Evolutionary conservation across 768 basidiomycete genomes (phyloP).

Genomic region (Grammothele lineata): DNA sequence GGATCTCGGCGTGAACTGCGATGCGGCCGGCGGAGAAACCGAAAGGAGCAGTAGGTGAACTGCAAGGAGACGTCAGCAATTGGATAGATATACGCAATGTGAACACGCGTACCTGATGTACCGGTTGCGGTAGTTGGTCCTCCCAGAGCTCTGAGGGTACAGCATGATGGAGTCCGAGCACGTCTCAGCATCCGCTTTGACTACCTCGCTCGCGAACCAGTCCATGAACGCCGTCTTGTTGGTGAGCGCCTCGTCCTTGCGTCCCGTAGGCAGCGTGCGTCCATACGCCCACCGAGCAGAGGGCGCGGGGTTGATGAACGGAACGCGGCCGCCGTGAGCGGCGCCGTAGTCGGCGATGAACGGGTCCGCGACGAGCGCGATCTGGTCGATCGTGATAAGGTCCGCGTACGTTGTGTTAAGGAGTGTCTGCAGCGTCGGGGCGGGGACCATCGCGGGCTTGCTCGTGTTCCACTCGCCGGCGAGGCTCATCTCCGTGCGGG

Average conservation of each 20-base stretch:
- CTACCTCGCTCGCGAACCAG: constrained; percentile 24
- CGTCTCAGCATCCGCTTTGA: constrained; percentile 14
- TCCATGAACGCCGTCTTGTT: constrained; percentile 28
- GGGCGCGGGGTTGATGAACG: constrained; percentile 28
- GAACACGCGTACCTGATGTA: constrained; percentile 18
- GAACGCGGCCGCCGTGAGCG: constrained; percentile 19
- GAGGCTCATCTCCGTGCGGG: constrained; percentile 22
- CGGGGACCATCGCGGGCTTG: constrained; percentile 17
- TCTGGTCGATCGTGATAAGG: constrained; percentile 25
- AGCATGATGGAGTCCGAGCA: constrained; percentile 27
- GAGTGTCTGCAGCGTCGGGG: constrained; percentile 17
- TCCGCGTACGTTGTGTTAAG: constrained; percentile 27
- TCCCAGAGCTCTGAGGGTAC: constrained; percentile 27
- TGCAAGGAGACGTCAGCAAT: constrained; percentile 2
- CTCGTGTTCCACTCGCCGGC: constrained; percentile 20
- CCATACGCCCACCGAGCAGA: constrained; percentile 24
- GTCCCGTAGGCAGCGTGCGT: constrained; percentile 12
- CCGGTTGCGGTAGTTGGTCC: constrained; percentile 21
- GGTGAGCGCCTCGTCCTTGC: constrained; percentile 19
- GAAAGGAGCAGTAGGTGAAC: constrained; percentile 21
- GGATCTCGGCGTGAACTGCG: constrained; percentile 20
- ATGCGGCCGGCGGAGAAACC: constrained; percentile 23
- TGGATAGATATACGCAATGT: background rate
- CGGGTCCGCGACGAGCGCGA: constrained; percentile 23
- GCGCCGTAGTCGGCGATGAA: constrained; percentile 25